Conservation (phyloP, 257 asterid genomes). For the Plantago major region DNA sequence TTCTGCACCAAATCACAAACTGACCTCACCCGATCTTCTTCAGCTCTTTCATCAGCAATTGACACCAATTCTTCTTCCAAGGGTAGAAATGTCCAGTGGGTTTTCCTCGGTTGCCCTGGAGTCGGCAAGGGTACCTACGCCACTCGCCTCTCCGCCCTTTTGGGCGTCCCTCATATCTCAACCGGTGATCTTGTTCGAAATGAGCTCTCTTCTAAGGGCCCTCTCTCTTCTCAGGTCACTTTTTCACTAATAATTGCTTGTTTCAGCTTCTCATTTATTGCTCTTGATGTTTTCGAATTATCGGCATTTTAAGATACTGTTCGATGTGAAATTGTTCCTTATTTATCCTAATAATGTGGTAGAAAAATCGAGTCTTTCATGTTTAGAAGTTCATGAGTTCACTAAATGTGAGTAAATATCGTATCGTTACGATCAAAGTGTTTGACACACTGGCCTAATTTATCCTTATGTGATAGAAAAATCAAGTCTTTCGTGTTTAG, state of each 20-base stretch:
- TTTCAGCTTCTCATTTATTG: not conserved
- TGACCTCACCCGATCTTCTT: constrained; percentile 25
- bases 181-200: constrained; percentile 98
- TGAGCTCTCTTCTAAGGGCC: constrained; percentile 60
- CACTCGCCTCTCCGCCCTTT: constrained; percentile 64
- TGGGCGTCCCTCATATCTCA: constrained; percentile 87
- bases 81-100: constrained; percentile 86
- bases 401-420: too few relatives aligned
- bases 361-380: too few relatives aligned
- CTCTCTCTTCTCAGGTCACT: constrained; percentile 67
- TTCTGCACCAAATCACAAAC: constrained; percentile 39
- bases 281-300: not conserved
- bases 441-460: too few relatives aligned
- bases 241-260: not conserved
- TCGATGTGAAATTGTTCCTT: not conserved
- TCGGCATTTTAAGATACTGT: too few relatives aligned
- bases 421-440: too few relatives aligned
- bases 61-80: not conserved
- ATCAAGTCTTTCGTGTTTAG: too few relatives aligned
- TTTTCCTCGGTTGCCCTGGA: constrained; percentile 92
- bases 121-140: constrained; percentile 98
- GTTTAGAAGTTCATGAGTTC: too few relatives aligned
- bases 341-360: too few relatives aligned
- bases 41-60: constrained; percentile 40
- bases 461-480: too few relatives aligned